Evolutionary conservation across 768 basidiomycete species (phyloP).

Genomic region (Lactarius quietus): DNA sequence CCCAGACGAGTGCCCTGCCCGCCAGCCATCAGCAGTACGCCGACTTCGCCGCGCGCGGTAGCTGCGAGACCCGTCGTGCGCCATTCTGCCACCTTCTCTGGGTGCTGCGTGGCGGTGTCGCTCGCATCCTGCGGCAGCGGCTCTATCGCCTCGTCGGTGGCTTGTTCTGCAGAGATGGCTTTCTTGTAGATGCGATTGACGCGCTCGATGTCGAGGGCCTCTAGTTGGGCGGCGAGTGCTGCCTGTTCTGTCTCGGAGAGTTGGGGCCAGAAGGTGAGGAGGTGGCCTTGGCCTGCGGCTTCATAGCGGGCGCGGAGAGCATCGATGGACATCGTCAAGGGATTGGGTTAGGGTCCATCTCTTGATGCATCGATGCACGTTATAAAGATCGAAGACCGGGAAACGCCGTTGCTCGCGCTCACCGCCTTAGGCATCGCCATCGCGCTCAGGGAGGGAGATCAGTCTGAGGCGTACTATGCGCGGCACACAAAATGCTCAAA

Average conservation of each 20-base stretch:
- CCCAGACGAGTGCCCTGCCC: constrained; percentile 96
- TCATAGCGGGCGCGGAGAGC: constrained; percentile 61
- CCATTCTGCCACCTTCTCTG: constrained; percentile 69
- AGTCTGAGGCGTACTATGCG: background rate
- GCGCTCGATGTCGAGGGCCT: constrained; percentile 78
- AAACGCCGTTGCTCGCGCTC: background rate
- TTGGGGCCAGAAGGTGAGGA: constrained; percentile 81
- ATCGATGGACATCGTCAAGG: constrained; percentile 49
- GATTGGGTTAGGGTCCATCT: background rate
- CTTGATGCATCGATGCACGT: background rate
- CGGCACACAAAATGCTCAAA: background rate
- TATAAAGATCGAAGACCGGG: background rate
- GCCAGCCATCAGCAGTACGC: constrained; percentile 96
- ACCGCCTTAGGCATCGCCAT: background rate
- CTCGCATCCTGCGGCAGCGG: constrained; percentile 79
- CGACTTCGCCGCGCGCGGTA: constrained; percentile 78
- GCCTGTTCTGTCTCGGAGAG: constrained; percentile 63
- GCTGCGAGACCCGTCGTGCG: constrained; percentile 74
- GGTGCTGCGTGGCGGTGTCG: constrained; percentile 53
- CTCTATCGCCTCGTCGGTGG: constrained; percentile 51
- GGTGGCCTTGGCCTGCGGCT: constrained; percentile 81
- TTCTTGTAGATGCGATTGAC: constrained; percentile 86
- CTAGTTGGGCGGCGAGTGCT: constrained; percentile 66
- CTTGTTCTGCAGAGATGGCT: constrained; percentile 65
- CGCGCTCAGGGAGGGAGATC: background rate